phyloP scores from a whole-genome alignment of 106 monocot species.

The Phalaenopsis aphrodite region DNA sequence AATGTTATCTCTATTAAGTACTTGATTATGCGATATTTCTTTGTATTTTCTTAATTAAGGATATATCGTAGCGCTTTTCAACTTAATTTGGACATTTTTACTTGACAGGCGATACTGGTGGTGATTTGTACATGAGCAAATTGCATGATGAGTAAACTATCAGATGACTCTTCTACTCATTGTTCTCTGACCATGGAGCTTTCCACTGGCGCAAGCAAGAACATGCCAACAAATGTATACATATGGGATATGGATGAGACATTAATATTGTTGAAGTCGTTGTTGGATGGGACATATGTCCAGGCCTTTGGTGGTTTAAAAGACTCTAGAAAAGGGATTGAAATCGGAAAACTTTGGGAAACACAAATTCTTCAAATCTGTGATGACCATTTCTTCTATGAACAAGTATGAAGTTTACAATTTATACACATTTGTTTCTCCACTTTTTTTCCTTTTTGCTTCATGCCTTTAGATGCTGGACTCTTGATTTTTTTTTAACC shows the following conservation, averaged over 20 bases:
- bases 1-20: not conserved
- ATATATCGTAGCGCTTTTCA: not conserved
- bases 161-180: not conserved
- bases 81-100: not conserved
- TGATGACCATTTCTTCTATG: constrained; percentile 75
- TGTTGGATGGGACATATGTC: constrained; percentile 78
- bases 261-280: constrained; percentile 78
- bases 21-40: not conserved
- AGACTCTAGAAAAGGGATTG: constrained; percentile 49
- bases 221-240: constrained; percentile 43
- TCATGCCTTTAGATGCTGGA: not conserved
- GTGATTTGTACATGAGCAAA: not conserved
- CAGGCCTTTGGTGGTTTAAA: constrained; percentile 52
- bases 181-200: constrained; percentile 5
- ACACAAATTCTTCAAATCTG: constrained; percentile 80
- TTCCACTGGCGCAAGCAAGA: not conserved
- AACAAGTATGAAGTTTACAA: constrained; percentile 44
- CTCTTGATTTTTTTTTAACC: not conserved
- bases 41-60: not conserved
- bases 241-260: constrained; percentile 99
- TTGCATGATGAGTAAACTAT: constrained; percentile 1
- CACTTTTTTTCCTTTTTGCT: not conserved
- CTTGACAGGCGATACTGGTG: not conserved
- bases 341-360: constrained; percentile 81
- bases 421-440: not conserved